Evolutionary conservation across 225 moss, liverwort and hornwort genomes (phyloP), one percentile per base, ranked within the genome.

Genomic region (Straminergon stramineum): DNA sequence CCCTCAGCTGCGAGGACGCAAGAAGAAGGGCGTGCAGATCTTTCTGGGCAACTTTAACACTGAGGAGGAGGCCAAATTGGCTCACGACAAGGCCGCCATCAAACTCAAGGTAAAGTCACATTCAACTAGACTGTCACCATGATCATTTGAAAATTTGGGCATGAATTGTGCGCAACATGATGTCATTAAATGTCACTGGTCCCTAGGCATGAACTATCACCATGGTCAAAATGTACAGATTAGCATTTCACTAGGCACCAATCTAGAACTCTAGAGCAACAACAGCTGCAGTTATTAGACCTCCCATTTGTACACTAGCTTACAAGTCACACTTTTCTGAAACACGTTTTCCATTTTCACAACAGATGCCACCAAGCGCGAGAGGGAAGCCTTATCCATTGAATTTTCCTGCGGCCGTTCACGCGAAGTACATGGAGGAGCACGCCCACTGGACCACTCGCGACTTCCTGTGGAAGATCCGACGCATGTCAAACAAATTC

Each of bases 381-480:
- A 74, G 61, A 15, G 77, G 86, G 60, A 69, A 85, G 53, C 86
- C 53, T 2, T 88, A 89, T 34, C 62, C 76, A 2, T 53, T 91
- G 6, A 91, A 91, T 34, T 89, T 89, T 34, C 82, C 82, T 1
- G 89, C 63, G 21, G 26, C 86, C 17, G 9, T 41, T 43, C 61
- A 91, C 3, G 31, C 67, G 5, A 13, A 6, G 3, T 76, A 17
- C 82, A 62, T 89, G 51, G 4, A 27, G 30, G 82, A 86, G 62
- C 91, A 91, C 37, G 43, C 67, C 1, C 13, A 78, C 15, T 91
- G 89, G 91, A 89, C n/a, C 17, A 5, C 17, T 4, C 68, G 86
- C 15, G 91, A 89, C 53, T 89, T 89, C 16, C 9, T 91, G 63
- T 89, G 91, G 91, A 87, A 91, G 79, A 62, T 91, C 32, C 39